Conservation (phyloP, 768 basidiomycete genomes). For the Boletellus sp. region DNA sequence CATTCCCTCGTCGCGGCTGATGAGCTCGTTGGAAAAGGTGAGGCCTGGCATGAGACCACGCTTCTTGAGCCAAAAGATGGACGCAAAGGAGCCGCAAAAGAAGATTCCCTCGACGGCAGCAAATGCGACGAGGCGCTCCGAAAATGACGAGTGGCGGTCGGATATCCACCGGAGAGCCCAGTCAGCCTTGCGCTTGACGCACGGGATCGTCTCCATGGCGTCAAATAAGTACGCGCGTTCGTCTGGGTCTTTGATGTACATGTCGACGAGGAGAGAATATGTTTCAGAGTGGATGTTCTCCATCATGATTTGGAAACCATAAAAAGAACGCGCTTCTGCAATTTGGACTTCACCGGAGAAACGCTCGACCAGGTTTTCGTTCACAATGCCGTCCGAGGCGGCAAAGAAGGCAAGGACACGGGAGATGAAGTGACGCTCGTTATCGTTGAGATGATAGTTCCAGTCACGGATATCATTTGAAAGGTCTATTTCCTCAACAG, state of each 20-base stretch:
- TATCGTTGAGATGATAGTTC: constrained; percentile 69
- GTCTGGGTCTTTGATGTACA: constrained; percentile 77
- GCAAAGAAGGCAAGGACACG: constrained; percentile 95
- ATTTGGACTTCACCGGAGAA: constrained; percentile 88
- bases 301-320: constrained; percentile 98
- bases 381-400: constrained; percentile 91
- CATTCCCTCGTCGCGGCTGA: constrained; percentile 91
- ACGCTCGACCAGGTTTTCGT: constrained; percentile 90
- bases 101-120: constrained; percentile 97
- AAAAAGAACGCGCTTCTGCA: constrained; percentile 91
- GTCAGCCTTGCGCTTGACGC: constrained; percentile 85
- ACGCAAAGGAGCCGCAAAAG: constrained; percentile 89
- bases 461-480: constrained; percentile 83
- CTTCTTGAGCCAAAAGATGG: constrained; percentile 97
- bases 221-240: constrained; percentile 80
- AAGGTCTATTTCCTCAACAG: constrained; percentile 86
- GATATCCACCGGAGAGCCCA: constrained; percentile 94
- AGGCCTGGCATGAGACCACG: constrained; percentile 95
- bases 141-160: constrained; percentile 73
- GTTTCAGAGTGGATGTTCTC: constrained; percentile 96
- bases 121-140: constrained; percentile 88
- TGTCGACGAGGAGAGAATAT: constrained; percentile 92
- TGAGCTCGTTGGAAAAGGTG: constrained; percentile 93
- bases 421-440: constrained; percentile 85
- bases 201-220: constrained; percentile 89